Percentiles rank a stretch among this genome's conserved stretches.
Evolutionary conservation across 1,139 yeast genomes (phyloP).

Genomic region (Suhomyces taliae): DNA sequence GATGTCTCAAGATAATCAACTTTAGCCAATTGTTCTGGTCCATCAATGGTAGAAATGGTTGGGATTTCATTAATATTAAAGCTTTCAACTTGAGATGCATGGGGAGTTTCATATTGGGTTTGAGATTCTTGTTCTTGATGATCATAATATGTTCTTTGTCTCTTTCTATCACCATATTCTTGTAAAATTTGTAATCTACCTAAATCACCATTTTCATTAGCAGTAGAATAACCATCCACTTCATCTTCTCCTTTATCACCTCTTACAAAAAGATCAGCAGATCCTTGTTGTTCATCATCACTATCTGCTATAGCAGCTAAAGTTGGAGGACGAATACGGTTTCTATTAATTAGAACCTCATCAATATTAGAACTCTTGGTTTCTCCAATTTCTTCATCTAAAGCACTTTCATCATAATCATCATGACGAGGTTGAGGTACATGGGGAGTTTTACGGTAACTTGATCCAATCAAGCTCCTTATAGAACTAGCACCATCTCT

Average conservation of each 20-base stretch:
- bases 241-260: slow-evolving; percentile 3
- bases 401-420: slow-evolving; percentile 21
- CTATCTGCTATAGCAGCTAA: not conserved
- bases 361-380: slow-evolving; percentile 38
- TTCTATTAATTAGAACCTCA: slow-evolving; percentile 20
- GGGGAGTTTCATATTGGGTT: slow-evolving; percentile 6
- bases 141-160: not conserved
- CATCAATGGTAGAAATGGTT: not conserved
- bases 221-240: slow-evolving; percentile 8
- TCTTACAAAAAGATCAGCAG: not conserved
- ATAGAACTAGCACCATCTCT: slow-evolving; percentile 7
- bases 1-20: slow-evolving; percentile 4
- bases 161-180: slow-evolving; percentile 2
- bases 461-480: slow-evolving; percentile 6
- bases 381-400: slow-evolving; percentile 45
- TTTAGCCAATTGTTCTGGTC: slow-evolving; percentile 2
- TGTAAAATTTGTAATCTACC: slow-evolving; percentile 1
- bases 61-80: not conserved
- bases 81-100: slow-evolving; percentile 3
- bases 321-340: not conserved
- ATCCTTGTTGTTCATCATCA: not conserved
- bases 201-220: slow-evolving; percentile 7
- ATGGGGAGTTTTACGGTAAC: slow-evolving; percentile 2
- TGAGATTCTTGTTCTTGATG: slow-evolving; percentile 1
- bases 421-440: not conserved